Conservation (phyloP, 2,329 filamentous ascomycete species). For the Fusarium longipes region DNA sequence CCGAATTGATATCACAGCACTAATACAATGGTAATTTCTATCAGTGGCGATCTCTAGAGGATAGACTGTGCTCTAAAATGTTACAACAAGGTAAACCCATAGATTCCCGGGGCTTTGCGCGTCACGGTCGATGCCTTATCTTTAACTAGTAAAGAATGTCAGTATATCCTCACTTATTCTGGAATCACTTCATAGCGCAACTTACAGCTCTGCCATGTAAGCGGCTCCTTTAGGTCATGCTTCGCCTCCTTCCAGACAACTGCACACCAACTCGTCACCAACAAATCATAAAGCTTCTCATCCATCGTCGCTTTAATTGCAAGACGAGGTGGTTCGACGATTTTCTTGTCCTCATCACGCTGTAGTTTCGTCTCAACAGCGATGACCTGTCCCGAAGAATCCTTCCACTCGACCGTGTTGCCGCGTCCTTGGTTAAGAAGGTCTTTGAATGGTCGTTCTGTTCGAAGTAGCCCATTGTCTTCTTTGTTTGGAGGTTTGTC, state of each 20-base stretch:
- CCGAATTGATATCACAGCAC: background rate
- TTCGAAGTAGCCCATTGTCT: constrained; percentile 38
- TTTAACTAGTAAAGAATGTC: constrained; percentile 23
- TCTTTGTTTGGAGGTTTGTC: background rate
- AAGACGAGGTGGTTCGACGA: constrained; percentile 38
- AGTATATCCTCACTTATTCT: background rate
- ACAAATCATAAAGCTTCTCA: constrained; percentile 46
- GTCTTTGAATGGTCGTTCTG: constrained; percentile 31
- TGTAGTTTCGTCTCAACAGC: constrained; percentile 44
- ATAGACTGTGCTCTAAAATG: too few relatives aligned
- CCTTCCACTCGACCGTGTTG: constrained; percentile 44
- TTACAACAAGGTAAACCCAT: background rate
- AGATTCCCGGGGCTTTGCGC: background rate
- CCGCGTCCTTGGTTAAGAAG: constrained; percentile 37
- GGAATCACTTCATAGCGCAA: background rate
- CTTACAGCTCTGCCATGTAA: constrained; percentile 45
- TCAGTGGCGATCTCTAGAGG: background rate
- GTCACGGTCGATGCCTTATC: background rate
- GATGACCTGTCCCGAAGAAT: constrained; percentile 32
- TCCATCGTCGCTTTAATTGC: constrained; percentile 36
- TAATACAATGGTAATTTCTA: constrained; percentile 5
- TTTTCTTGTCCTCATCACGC: constrained; percentile 29
- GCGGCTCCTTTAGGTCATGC: constrained; percentile 37
- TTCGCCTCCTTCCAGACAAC: constrained; percentile 45
- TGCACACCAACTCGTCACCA: constrained; percentile 48